Conservation (phyloP, 2,329 filamentous ascomycete species). For the Alternaria burnsii region DNA sequence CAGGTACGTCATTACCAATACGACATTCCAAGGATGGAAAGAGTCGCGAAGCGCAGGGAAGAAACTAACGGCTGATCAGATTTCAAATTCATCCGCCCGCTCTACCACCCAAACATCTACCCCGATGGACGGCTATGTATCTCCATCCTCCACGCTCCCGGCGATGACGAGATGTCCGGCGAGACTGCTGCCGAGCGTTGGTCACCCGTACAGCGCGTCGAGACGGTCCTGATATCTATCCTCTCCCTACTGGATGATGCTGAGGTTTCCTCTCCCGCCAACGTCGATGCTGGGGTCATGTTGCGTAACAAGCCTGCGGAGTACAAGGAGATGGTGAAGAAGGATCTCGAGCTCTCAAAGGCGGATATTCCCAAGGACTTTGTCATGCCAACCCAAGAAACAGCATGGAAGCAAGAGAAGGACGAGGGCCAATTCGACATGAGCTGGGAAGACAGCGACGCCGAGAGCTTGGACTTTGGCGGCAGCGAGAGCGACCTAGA, state of each 20-base stretch:
- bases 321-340: constrained; percentile 75
- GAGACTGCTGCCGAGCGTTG: constrained; percentile 90
- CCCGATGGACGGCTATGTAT: constrained; percentile 91
- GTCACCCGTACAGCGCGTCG: constrained; percentile 92
- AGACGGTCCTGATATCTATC: constrained; percentile 92
- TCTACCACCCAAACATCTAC: constrained; percentile 96
- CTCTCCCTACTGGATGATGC: constrained; percentile 92
- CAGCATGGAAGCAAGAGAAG: constrained; percentile 70
- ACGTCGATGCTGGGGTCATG: constrained; percentile 90
- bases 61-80: constrained; percentile 53
- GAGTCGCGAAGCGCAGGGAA: neutral
- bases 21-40: neutral
- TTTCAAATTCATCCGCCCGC: constrained; percentile 82
- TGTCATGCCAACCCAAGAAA: constrained; percentile 78
- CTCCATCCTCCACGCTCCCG: constrained; percentile 91
- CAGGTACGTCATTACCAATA: constrained; percentile 57
- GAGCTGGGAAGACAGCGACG: constrained; percentile 57
- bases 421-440: constrained; percentile 68
- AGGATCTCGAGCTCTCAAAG: constrained; percentile 77
- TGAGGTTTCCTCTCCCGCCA: constrained; percentile 91
- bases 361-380: constrained; percentile 81
- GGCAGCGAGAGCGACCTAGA: constrained; percentile 63
- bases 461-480: constrained; percentile 73
- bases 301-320: constrained; percentile 75
- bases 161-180: constrained; percentile 91